Base-by-base conservation (phyloP, 495 filamentous ascomycete genomes). In the Sphaerosporella brunnea region DNA sequence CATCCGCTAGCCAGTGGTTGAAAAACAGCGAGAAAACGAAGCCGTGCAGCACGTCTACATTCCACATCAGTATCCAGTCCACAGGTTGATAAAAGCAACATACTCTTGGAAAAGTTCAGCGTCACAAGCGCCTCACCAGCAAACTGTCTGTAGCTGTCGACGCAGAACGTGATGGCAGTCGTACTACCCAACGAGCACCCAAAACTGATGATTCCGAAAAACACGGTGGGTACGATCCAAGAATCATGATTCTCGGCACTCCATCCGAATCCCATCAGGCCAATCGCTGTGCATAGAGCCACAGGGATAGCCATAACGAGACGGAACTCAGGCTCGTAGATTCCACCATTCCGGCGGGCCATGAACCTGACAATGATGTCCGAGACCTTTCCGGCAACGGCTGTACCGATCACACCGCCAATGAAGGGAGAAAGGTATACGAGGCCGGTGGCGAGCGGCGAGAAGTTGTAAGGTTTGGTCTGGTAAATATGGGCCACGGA, bases 291-390 rank as follows among this genome's bases (percentile, higher is more conserved):
- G 11, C 77, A 73, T 38, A 95, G 50, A 0, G 79, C 73, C 15
- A 95, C 74, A 2, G 87, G 88, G 23, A 80, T 65, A 2, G 77
- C 84, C 88, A 97, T 95, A 44, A 94, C 76, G 10, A 96, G 73
- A 19, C 88, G 71, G 63, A 94, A 95, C 65, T 97, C 88, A 1
- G 88, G 88, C 64, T 95, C 90, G 64, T 95, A 97, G 11, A 97
- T 68, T 5, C 90, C 90, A 13, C 79, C 82, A 53, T 97, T 97
- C n/a, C 77, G 72, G 13, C 75, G 70, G 4, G 80, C 74, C 78
- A 97, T 83, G 13, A 62, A 77, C 42, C 73, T 74, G 3, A 86
- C 84, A 40, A 95, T 75, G 23, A 85, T 63, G 55, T 97, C 90
- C 1, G 82, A 86, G 15, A 93, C 75, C 60, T 81, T 83, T 21